Conservation (phyloP, 768 basidiomycete species). For the Russula dissimulans region DNA sequence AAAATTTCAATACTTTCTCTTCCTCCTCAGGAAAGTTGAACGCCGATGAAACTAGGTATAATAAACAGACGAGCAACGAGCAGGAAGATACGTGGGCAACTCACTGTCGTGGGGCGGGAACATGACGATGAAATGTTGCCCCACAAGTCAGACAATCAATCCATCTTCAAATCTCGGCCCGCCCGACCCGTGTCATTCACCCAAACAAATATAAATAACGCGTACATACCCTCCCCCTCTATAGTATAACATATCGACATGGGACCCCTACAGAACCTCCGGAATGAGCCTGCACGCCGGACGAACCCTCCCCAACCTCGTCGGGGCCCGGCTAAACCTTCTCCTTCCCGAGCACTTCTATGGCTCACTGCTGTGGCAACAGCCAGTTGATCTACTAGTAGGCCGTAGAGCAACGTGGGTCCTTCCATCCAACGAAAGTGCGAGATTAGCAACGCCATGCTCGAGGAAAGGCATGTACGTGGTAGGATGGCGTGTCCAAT, state of each 20-base stretch:
- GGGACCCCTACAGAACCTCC: neutral
- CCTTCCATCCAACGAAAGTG: neutral
- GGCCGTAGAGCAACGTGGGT: neutral
- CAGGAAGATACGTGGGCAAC: slow-evolving; percentile 22
- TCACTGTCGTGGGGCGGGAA: slow-evolving; percentile 66
- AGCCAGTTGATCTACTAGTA: neutral
- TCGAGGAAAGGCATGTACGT: neutral
- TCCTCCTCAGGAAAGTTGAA: slow-evolving; percentile 88
- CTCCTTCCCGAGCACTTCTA: slow-evolving; percentile 3
- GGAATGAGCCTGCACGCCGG: neutral
- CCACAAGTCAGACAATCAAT: too few species aligned
- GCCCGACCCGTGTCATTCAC: neutral
- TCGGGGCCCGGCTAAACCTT: neutral
- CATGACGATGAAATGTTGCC: neutral
- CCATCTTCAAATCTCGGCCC: neutral
- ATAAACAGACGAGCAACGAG: slow-evolving; percentile 8
- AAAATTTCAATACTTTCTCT: slow-evolving; percentile 81
- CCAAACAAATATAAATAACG: slow-evolving; percentile 6
- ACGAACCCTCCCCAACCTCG: neutral
- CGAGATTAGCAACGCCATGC: neutral
- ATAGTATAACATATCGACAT: neutral
- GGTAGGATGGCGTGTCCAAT: neutral
- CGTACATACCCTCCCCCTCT: neutral
- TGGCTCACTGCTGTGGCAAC: neutral
- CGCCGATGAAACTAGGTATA: slow-evolving; percentile 50